Evolutionary conservation across 345 rosid species (phyloP).

Genomic region (Capsella bursapastoris): DNA sequence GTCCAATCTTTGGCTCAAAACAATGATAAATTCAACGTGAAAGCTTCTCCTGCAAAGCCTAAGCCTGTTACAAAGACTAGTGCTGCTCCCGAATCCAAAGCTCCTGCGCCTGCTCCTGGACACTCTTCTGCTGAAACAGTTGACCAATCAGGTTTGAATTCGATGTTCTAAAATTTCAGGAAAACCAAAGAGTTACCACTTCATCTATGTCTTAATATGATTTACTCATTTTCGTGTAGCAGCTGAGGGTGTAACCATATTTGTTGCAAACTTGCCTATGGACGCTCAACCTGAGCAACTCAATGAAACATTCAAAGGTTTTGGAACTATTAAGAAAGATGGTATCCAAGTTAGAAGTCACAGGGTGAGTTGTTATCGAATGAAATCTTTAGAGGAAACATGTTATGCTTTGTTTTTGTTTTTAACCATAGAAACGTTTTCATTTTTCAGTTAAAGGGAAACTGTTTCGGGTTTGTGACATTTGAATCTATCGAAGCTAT

Average conservation of each 20-base stretch:
- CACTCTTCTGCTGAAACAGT: constrained; percentile 23
- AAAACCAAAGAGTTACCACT: not conserved
- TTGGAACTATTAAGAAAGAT: constrained; percentile 39
- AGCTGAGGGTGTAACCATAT: constrained; percentile 34
- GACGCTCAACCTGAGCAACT: constrained; percentile 44
- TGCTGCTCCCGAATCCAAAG: constrained; percentile 15
- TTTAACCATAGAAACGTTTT: not conserved
- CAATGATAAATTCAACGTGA: constrained; percentile 30
- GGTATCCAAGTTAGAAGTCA: constrained; percentile 48
- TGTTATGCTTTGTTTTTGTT: not conserved
- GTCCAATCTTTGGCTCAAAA: constrained; percentile 39
- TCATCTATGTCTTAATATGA: not conserved
- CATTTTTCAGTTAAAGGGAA: constrained; percentile 48
- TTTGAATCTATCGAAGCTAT: constrained; percentile 68
- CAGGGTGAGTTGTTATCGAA: constrained; percentile 38
- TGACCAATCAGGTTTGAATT: constrained; percentile 24
- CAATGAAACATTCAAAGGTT: constrained; percentile 42
- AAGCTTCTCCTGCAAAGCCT: constrained; percentile 43
- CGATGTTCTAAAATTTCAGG: constrained; percentile 8
- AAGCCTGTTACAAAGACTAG: constrained; percentile 27
- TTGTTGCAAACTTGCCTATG: constrained; percentile 50
- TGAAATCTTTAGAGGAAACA: not conserved
- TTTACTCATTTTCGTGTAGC: not conserved
- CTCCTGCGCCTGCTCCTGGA: constrained; percentile 14
- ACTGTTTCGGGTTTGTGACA: constrained; percentile 86